Percentiles rank a stretch among this genome's conserved stretches.
These are phyloP conservation scores for Isabelozyma gotoi DNA, from an alignment of 805 yeast genomes.

Conservation along the genomic window DNA sequence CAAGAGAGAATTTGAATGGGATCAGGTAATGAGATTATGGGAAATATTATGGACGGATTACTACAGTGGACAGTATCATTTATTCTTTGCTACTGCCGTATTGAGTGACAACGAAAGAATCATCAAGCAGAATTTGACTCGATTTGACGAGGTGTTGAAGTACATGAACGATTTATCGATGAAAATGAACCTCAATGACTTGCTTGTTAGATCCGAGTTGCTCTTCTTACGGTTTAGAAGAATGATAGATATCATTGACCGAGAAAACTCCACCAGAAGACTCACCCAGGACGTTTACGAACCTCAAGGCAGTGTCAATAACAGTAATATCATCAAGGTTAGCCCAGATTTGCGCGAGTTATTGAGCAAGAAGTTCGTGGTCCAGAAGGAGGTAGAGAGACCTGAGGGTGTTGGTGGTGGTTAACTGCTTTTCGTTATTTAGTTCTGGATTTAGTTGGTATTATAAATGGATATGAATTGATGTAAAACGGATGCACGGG, in stretches of 20 bases:
- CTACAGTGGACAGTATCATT: constrained; percentile 81
- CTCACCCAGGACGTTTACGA: constrained; percentile 16
- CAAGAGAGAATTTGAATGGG: constrained; percentile 85
- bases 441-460: background rate
- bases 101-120: constrained; percentile 81
- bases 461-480: background rate
- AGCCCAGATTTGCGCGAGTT: constrained; percentile 59
- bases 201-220: constrained; percentile 81
- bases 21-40: constrained; percentile 80
- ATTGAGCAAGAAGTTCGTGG: constrained; percentile 58
- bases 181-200: constrained; percentile 70
- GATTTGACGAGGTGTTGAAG: constrained; percentile 89
- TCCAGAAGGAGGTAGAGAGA: constrained; percentile 58
- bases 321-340: constrained; percentile 24
- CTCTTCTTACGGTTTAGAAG: constrained; percentile 77
- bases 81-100: constrained; percentile 86
- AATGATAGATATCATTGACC: constrained; percentile 76
- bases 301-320: constrained; percentile 1
- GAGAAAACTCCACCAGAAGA: constrained; percentile 34
- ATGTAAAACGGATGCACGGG: background rate
- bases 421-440: constrained; percentile 10
- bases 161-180: constrained; percentile 89
- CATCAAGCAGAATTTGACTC: constrained; percentile 67
- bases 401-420: constrained; percentile 49
- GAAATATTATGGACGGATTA: constrained; percentile 89